Evolutionary conservation across 805 yeast genomes (phyloP).

Genomic region (Metschnikowia dekortorum): DNA sequence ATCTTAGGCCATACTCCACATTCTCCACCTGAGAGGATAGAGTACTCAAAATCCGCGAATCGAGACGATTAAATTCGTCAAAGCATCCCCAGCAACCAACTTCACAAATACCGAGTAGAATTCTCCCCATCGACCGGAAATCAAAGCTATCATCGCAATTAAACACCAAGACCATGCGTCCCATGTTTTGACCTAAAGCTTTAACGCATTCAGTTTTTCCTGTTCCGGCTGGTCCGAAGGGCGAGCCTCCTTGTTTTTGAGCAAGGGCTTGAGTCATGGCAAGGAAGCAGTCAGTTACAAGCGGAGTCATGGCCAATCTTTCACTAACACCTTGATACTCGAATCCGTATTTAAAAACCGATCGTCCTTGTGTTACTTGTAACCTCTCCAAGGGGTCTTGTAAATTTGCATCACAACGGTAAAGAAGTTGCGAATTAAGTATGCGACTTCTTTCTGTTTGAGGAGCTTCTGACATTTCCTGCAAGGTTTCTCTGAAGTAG

Average conservation of each 20-base stretch:
- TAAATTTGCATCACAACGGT: constrained; percentile 27
- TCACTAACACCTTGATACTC: constrained; percentile 78
- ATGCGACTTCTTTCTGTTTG: constrained; percentile 17
- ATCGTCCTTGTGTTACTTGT: constrained; percentile 48
- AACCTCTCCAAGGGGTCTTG: constrained; percentile 32
- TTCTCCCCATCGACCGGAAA: constrained; percentile 69
- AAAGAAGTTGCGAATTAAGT: constrained; percentile 56
- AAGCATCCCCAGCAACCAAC: constrained; percentile 95
- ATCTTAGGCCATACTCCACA: constrained; percentile 54
- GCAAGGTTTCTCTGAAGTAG: constrained; percentile 49
- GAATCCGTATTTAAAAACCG: constrained; percentile 61
- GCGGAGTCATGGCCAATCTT: constrained; percentile 71
- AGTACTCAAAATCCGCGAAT: constrained; percentile 69
- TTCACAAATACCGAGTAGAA: constrained; percentile 71
- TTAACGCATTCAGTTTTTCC: constrained; percentile 93
- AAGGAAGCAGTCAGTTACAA: constrained; percentile 58
- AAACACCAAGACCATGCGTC: constrained; percentile 78
- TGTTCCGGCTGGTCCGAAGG: constrained; percentile 96
- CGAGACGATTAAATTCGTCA: constrained; percentile 87
- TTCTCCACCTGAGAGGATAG: constrained; percentile 74
- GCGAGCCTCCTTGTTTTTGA: constrained; percentile 79
- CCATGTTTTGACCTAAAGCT: constrained; percentile 74
- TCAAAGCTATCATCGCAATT: constrained; percentile 91
- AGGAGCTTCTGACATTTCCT: constrained; percentile 11
- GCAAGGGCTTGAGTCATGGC: constrained; percentile 71